Evolutionary conservation across 805 yeast genomes (phyloP), one percentile per base, ranked within the genome.

Genomic region (Hanseniaspora nectarophila): DNA sequence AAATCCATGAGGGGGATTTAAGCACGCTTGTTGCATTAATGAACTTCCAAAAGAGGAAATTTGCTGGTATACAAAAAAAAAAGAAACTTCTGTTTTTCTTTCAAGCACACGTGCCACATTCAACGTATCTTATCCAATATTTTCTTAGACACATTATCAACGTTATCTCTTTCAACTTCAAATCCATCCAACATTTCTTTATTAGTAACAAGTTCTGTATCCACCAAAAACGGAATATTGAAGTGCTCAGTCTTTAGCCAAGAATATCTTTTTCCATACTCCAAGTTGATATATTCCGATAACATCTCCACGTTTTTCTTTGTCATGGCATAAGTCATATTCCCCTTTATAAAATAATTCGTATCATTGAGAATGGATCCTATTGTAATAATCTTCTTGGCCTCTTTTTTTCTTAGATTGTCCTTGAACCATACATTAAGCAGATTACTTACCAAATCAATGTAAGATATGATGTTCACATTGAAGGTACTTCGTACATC

Each of bases 231-330:
- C 4, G 46, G 46, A 13, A 42, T 34, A 29, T 49, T 49, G 26
- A 21, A 20, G 20, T 49, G 40, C 2, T 24, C 28, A 20, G 18
- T 20, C 23, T 33, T 18, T 13, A 49, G 29, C 53, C 53, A 49
- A 7, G 20, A 15, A 21, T 20, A 49, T n/a, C 43, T 24, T 2
- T 23, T 18, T 10, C 43, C 45, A 26, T 42, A 49, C 9, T 49
- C 53, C 31, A 49, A 18, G 2, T 18, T 13, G 20, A 49, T 8
- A 13, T 33, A 23, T 4, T 42, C 15, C 9, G 44, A 34, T 2
- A 49, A 23, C 38, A 49, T 37, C 16, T 49, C 53, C 6, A 49
- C 46, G 15, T 49, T 49, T n/a, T 34, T 32, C 15, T 49, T 49
- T 15, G 35, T 42, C 42, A 49, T 49, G 3, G 53, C 38, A 34